Evolutionary conservation across 805 yeast species (phyloP).

Genomic region (Starmerella stigmatis): DNA sequence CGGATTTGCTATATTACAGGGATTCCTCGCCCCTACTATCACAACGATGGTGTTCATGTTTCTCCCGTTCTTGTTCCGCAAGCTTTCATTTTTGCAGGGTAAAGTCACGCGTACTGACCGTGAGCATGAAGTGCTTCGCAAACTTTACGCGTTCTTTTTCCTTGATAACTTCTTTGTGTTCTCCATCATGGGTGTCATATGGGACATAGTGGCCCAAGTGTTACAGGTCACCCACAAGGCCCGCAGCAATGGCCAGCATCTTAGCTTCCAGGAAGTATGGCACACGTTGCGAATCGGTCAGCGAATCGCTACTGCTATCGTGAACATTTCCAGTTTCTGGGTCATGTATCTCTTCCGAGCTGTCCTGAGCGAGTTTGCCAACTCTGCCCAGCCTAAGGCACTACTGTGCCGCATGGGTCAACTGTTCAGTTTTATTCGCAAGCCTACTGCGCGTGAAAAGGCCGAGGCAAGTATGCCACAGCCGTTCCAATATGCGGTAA

Average conservation of each 20-base stretch:
- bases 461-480: slow-evolving; percentile 30
- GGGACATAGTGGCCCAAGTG: slow-evolving; percentile 31
- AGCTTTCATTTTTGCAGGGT: slow-evolving; percentile 33
- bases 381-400: slow-evolving; percentile 28
- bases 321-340: slow-evolving; percentile 35
- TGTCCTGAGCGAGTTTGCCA: slow-evolving; percentile 28
- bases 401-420: slow-evolving; percentile 24
- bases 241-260: slow-evolving; percentile 6
- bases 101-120: slow-evolving; percentile 31
- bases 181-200: slow-evolving; percentile 33
- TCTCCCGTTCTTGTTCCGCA: slow-evolving; percentile 31
- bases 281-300: slow-evolving; percentile 26
- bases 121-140: slow-evolving; percentile 32
- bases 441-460: slow-evolving; percentile 29
- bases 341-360: slow-evolving; percentile 33
- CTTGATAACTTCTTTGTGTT: slow-evolving; percentile 33
- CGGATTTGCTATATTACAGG: slow-evolving; percentile 32
- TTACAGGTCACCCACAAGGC: slow-evolving; percentile 21
- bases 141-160: slow-evolving; percentile 33
- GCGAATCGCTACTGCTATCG: slow-evolving; percentile 31
- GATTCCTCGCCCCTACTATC: slow-evolving; percentile 32
- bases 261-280: slow-evolving; percentile 26
- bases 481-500: slow-evolving; percentile 29
- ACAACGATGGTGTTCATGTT: slow-evolving; percentile 30
- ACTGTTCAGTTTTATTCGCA: slow-evolving; percentile 8